A percentile compares a stretch with the other conserved stretches of the same genome.
Conservation (phyloP, 768 basidiomycete species). For the Steccherinum ochraceum region DNA sequence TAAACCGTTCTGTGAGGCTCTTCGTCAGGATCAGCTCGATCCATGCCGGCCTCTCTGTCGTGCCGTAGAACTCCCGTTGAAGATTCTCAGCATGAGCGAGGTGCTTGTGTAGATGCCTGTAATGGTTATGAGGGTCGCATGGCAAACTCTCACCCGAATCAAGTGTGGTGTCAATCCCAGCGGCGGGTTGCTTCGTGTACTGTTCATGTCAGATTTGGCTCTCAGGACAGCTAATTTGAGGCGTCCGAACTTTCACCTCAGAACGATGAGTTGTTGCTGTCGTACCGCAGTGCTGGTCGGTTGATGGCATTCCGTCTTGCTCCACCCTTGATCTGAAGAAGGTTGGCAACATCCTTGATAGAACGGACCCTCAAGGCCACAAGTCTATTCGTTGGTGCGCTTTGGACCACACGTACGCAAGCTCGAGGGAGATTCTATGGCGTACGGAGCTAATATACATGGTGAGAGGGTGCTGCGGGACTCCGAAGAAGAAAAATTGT, state of each 20-base stretch:
- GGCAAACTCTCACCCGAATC: not conserved
- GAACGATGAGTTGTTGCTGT: not conserved
- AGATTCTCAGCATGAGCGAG: constrained; percentile 10
- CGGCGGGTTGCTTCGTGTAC: not conserved
- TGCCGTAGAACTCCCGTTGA: constrained; percentile 7
- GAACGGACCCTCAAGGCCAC: not conserved
- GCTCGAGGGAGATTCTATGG: not conserved
- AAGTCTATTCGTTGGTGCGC: not conserved
- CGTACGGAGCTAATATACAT: not conserved
- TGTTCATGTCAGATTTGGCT: not conserved
- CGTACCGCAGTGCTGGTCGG: not conserved
- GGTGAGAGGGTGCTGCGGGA: not conserved
- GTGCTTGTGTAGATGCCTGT: not conserved
- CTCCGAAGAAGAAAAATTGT: not conserved
- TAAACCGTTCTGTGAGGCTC: not conserved
- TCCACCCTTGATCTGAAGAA: not conserved
- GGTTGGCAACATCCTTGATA: not conserved
- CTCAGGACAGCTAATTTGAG: not conserved
- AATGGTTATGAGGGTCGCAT: not conserved
- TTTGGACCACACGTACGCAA: not conserved
- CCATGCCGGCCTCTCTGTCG: constrained; percentile 14
- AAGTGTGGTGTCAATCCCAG: not conserved
- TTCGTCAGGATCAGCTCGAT: constrained; percentile 10
- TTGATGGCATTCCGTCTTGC: not conserved
- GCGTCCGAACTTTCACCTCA: not conserved